These are phyloP conservation scores for Diaporthe velutina DNA, from an alignment of 2,329 filamentous ascomycete species.

Conservation along the genomic window DNA sequence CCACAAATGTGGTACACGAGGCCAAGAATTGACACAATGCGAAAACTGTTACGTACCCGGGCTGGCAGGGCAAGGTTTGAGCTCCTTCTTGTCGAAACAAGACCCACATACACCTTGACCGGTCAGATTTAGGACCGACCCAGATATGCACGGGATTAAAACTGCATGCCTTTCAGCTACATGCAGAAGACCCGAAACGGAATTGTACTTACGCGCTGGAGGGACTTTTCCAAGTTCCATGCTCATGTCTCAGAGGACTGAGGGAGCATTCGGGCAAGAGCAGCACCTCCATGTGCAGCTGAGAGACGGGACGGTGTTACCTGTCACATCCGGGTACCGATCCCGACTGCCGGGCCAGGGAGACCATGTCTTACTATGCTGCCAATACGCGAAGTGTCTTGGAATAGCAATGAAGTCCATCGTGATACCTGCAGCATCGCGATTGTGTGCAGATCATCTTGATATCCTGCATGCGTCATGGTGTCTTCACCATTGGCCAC, in stretches of 20 bases:
- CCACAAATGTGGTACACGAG: background rate
- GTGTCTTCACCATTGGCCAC: background rate
- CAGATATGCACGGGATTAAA: background rate
- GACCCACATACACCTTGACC: background rate
- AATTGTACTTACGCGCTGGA: background rate
- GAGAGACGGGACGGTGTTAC: background rate
- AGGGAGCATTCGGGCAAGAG: background rate
- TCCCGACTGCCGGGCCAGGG: background rate
- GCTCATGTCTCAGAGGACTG: background rate
- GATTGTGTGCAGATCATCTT: background rate
- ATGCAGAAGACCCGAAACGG: constrained; percentile 22
- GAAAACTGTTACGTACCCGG: background rate
- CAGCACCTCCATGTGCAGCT: background rate
- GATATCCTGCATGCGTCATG: background rate
- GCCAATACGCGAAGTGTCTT: background rate
- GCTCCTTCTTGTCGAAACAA: background rate
- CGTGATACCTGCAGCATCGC: background rate
- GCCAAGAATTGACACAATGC: no score
- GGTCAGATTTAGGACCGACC: background rate
- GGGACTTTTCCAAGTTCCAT: no score
- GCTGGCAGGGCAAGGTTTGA: background rate
- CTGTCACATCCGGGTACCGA: background rate
- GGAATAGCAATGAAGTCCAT: background rate
- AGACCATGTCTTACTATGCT: background rate
- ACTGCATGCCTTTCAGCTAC: background rate